phyloP scores from a whole-genome alignment of 176 grass and related monocot species.

The Cenchrus fungigraminus region DNA sequence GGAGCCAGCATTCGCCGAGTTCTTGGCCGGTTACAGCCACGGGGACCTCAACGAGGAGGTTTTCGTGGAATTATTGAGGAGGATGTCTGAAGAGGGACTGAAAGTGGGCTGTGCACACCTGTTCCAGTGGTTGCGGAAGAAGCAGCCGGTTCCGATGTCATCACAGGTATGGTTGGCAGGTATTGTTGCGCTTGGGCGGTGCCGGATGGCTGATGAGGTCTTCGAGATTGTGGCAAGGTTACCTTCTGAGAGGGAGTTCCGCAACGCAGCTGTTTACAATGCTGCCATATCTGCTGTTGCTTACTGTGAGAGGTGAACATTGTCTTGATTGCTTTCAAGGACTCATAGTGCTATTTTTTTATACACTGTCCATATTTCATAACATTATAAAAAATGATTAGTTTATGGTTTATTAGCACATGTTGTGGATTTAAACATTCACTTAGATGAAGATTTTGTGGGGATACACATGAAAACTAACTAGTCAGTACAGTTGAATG shows the following conservation, averaged over 20 bases:
- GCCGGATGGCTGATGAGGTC: constrained; percentile 40
- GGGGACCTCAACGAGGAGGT: not conserved
- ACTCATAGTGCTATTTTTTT: not conserved
- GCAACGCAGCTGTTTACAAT: constrained; percentile 39
- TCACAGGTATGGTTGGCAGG: constrained; percentile 18
- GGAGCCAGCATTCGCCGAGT: constrained; percentile 7
- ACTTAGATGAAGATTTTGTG: not conserved
- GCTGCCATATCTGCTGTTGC: constrained; percentile 39
- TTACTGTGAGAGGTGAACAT: constrained; percentile 40
- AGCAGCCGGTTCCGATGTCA: not conserved
- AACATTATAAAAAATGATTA: not conserved
- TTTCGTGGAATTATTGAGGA: constrained; percentile 31
- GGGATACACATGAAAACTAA: not conserved
- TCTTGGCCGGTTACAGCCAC: constrained; percentile 14
- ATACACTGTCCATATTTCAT: not conserved
- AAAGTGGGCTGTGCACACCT: constrained; percentile 36
- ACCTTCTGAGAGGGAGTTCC: constrained; percentile 30
- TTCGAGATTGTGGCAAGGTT: constrained; percentile 33
- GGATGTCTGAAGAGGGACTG: constrained; percentile 39
- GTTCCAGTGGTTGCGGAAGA: constrained; percentile 42
- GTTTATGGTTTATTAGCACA: not conserved
- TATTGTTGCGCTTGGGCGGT: constrained; percentile 36
- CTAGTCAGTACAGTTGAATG: not conserved
- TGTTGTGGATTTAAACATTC: not conserved
- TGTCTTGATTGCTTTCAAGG: not conserved